phyloP scores from a whole-genome alignment of 345 rosid species.

The Citrus mangshanensis region DNA sequence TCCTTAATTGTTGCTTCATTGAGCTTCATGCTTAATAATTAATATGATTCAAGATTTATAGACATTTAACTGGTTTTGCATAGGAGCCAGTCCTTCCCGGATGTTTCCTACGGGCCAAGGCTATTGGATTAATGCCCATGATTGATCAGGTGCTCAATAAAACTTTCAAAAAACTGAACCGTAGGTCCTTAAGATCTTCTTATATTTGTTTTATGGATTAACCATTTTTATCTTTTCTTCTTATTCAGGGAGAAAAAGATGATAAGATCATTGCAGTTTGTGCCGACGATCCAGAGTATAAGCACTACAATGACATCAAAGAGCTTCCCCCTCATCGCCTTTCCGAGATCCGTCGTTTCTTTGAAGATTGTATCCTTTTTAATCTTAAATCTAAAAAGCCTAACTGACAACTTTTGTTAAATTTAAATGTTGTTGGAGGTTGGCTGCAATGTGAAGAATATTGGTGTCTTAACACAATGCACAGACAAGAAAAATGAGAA shows the following conservation, averaged over 20 bases:
- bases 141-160: conserved; percentile 70
- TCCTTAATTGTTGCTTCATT: not conserved
- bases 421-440: not conserved
- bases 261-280: conserved; percentile 98
- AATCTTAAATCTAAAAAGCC: not conserved
- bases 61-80: conserved; percentile 3
- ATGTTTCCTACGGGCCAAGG: conserved; percentile 88
- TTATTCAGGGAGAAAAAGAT: conserved; percentile 85
- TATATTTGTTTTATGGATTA: conserved; percentile 7
- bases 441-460: not conserved
- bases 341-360: conserved; percentile 87
- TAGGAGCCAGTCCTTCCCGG: conserved; percentile 99
- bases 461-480: conserved; percentile 16
- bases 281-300: conserved; percentile 97
- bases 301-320: conserved; percentile 79
- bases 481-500: conserved; percentile 96
- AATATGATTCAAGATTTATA: not conserved
- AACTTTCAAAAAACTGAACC: not conserved
- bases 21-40: conserved; percentile 3
- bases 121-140: conserved; percentile 99
- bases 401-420: not conserved
- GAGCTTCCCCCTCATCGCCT: conserved; percentile 97
- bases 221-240: not conserved
- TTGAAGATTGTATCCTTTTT: conserved; percentile 84
- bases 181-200: not conserved